Base-by-base conservation (phyloP, 495 filamentous ascomycete genomes). In the Poronia punctata region DNA sequence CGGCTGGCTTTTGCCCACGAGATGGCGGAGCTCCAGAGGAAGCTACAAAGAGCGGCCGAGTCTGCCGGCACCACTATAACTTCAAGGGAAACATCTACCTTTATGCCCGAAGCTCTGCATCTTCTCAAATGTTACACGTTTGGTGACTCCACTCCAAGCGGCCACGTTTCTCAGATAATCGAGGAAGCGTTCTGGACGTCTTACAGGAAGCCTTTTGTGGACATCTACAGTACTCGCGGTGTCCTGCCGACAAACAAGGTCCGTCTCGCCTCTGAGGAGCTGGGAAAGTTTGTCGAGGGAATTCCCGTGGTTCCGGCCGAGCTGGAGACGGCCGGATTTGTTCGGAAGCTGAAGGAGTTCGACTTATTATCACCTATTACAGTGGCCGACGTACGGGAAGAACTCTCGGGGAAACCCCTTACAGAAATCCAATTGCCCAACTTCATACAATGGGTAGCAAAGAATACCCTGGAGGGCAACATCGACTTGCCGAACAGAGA, bases 171-270 rank as follows among this genome's bases (percentile, higher is more conserved):
- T 1, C 74, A 83, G 39, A 82, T 82, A 35, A 88, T 97, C 41
- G 86, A 94, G 59, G 83, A 93, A 59, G 85, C 85, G 1, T 99
- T 97, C 55, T 99, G 92, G 92, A 89, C 77, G 43, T 86, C 84
- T 35, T 87, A 83, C 55, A 84, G 80, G 48, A 79, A 80, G 24
- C 72, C 80, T 1, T 80, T 77, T 1, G 88, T 97, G 45, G 89
- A 95, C 49, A 73, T 97, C 3, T 75, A 92, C 40, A 94, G 87
- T 9, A 92, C 86, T 5, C 75, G 79, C 38, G 93, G 93, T 32
- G 80, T 99, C 1, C 70, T 93, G 26, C 74, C 80, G 23, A 88
- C 82, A 16, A 75, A 80, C 14, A 67, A 83, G 32, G 86, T 94
- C 36, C 83, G 93, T 11, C 68, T 88, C 40, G 83, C 82, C 7